Evolutionary conservation across 176 grass and related monocot species (phyloP), one percentile per base, ranked within the genome.

Genomic region (Puya raimondii): DNA sequence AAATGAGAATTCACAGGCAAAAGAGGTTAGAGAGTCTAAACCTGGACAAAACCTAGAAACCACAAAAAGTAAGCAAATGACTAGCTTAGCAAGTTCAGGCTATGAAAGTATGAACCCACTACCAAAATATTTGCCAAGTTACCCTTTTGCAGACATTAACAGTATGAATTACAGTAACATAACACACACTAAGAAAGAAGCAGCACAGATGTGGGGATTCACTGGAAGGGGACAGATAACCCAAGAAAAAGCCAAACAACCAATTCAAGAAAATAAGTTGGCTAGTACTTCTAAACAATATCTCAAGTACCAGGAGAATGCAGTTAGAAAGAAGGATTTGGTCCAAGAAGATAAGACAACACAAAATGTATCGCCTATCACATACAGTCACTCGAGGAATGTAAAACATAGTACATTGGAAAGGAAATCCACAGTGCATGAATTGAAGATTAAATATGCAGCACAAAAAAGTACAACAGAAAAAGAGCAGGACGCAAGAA

Each of bases 131-230:
- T 73, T 51, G 11, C 57, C 70, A 14, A 61, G 21, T 16, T 22
- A 16, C 10, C 13, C 64, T 21, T 66, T 68, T 65, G 48, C 3
- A 42, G 33, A 42, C 6, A 42, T 42, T 42, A 42, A 5, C 33
- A 42, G 33, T 54, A 67, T 9, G 59, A 68, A 85, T 50, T 57
- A 82, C 47, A 71, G 72, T 76, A 91, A 64, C 73, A 57, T 76
- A 79, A 85, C 70, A 69, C 53, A 80, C n/a, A 73, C 82, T 47
- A 86, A 78, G 88, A 83, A 51, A 42, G 74, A 91, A 13, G 20
- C 81, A 21, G 51, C 72, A 23, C 70, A 64, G 33, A 85, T 71
- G 50, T 67, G 66, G 66, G 82, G 78, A 2, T 74, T 10, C 49
- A 17, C 63, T 21, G 82, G 66, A 51, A 74, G 77, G 66, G 50